Conservation (phyloP, 495 filamentous ascomycete genomes). For the Penicillium bovifimosum region DNA sequence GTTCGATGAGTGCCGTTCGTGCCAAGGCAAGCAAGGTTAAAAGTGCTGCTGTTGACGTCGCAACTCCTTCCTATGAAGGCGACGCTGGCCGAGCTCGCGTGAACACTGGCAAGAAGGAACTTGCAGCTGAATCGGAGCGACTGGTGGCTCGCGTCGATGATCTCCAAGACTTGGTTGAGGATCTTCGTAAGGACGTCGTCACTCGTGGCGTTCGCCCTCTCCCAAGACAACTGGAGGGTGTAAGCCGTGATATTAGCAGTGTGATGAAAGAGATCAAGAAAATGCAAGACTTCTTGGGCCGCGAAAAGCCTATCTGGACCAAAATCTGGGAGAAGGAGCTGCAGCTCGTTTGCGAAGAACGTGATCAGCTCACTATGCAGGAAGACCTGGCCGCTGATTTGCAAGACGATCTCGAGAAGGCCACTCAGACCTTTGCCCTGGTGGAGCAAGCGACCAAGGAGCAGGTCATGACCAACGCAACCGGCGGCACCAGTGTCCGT, state of each 20-base stretch:
- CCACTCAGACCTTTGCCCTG: slow-evolving; percentile 82
- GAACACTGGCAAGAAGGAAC: slow-evolving; percentile 73
- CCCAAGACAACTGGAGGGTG: slow-evolving; percentile 82
- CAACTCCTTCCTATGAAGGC: slow-evolving; percentile 57
- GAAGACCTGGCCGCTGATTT: slow-evolving; percentile 90
- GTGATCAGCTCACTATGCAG: slow-evolving; percentile 87
- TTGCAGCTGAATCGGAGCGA: slow-evolving; percentile 77
- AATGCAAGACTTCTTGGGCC: slow-evolving; percentile 85
- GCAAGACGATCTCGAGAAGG: slow-evolving; percentile 91
- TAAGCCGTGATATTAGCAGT: slow-evolving; percentile 77
- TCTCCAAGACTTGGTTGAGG: slow-evolving; percentile 91
- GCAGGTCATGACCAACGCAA: slow-evolving; percentile 68
- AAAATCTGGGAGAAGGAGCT: slow-evolving; percentile 98
- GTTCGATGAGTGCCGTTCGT: slow-evolving; percentile 77
- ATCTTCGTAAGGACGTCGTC: slow-evolving; percentile 96
- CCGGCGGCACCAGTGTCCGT: slow-evolving; percentile 36
- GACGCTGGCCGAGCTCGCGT: slow-evolving; percentile 79
- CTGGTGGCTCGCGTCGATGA: slow-evolving; percentile 90
- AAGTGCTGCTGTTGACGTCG: slow-evolving; percentile 59
- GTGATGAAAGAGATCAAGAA: slow-evolving; percentile 87
- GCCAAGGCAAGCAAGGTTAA: slow-evolving; percentile 78
- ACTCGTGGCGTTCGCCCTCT: slow-evolving; percentile 84
- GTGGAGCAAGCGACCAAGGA: slow-evolving; percentile 96
- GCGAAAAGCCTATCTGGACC: slow-evolving; percentile 92
- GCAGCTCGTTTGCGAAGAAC: slow-evolving; percentile 87